Conservation (phyloP, 2,329 filamentous ascomycete species). For the Hysterium pulicare region DNA sequence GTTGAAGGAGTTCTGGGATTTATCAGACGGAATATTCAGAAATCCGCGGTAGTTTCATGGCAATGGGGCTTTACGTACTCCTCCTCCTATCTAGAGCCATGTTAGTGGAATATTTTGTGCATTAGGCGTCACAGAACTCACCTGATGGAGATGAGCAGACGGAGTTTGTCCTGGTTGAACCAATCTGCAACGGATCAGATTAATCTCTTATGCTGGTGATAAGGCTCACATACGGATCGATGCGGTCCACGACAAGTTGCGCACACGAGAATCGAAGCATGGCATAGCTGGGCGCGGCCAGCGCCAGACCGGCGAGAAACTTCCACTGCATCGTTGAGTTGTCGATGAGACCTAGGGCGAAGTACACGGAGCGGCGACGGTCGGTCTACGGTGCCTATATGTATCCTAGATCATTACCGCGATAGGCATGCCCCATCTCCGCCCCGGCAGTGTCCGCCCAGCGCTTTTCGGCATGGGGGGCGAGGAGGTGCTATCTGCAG, state of each 20-base stretch:
- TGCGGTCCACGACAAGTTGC: conserved; percentile 6
- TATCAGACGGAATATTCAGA: neutral
- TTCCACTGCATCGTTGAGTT: neutral
- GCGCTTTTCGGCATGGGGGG: neutral
- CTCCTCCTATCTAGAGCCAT: conserved; percentile 6
- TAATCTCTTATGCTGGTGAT: too few species aligned
- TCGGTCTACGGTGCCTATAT: neutral
- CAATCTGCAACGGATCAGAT: conserved; percentile 8
- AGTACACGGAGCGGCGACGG: neutral
- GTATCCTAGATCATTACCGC: neutral
- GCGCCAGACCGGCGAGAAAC: neutral
- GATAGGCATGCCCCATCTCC: neutral
- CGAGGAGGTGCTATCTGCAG: neutral
- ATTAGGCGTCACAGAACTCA: neutral
- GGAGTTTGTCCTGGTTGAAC: conserved; percentile 17
- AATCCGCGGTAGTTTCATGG: neutral
- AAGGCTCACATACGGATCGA: conserved; percentile 8
- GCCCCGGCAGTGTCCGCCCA: neutral
- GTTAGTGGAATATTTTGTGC: neutral
- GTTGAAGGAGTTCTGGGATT: neutral
- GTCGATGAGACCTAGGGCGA: neutral
- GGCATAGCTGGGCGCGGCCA: conserved; percentile 3
- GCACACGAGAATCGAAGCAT: conserved; percentile 22
- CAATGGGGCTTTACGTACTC: conserved; percentile 6
- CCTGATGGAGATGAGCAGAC: conserved; percentile 15